Base-by-base conservation (phyloP, 1,139 yeast genomes). In the Kodamaea arcana region DNA sequence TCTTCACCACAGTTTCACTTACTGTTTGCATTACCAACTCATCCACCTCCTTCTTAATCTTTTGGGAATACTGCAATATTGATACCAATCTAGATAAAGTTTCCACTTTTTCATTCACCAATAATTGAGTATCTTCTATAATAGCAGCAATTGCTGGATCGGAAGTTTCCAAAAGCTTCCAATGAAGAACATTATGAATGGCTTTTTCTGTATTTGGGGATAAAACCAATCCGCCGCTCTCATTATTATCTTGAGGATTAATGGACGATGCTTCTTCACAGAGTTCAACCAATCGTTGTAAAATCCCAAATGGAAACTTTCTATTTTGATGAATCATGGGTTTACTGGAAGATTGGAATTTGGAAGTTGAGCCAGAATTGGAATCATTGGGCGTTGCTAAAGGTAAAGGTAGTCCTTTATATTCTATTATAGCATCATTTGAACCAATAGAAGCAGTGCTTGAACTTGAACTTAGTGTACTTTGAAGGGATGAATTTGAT, bases 41-140 rank as follows among this genome's bases (percentile, higher is more conserved):
- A 51, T 90, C 95, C 7, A 90, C 87, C 55, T 92, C 97, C 30
- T 72, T 75, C 42, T 87, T 84, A 31, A 92, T 78, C 47, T 80
- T 80, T 43, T 83, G 83, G n/a, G 86, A 78, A 51, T 84, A 88
- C 39, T 83, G 79, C 38, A 86, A 65, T 3, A 90, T 77, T 40
- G 92, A 84, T 18, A 86, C 83, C 44, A 86, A 67, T 46, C 97
- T 67, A 14, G 80, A 65, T n/a, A 88, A 71, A 0, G 87, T 74
- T 35, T 83, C 88, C 2, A 86, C 73, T 52, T 92, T 90, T 20
- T 75, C 78, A 35, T 68, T 66, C 1, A 84, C 80, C 24, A 83
- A 54, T 1, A 51, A 54, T 42, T 77, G 75, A 0, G 96, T 85
- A 48, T 87, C 96, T 15, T 72, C 78, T 3, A 83, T 73, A 17